phyloP scores from a whole-genome alignment of 257 asterid species.

The Penstemon newberryi region DNA sequence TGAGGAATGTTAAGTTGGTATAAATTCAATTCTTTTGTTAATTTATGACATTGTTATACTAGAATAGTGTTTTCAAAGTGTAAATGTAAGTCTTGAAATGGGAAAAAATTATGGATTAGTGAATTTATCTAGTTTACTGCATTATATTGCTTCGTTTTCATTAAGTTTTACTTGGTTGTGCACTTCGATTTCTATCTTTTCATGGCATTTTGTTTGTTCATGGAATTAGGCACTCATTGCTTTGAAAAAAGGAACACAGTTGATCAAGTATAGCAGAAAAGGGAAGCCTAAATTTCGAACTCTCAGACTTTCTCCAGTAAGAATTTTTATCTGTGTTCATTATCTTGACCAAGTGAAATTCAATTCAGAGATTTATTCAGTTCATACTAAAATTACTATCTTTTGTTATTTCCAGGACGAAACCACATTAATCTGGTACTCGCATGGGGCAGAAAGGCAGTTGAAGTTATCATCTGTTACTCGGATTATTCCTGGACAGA shows the following conservation, averaged over 20 bases:
- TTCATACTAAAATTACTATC: not conserved
- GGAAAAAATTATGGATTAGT: not conserved
- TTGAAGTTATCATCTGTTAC: slow-evolving; percentile 75
- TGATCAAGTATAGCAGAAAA: slow-evolving; percentile 91
- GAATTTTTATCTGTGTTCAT: slow-evolving; percentile 30
- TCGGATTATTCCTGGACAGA: slow-evolving; percentile 89
- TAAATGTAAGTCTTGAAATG: not conserved
- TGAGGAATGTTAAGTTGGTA: not conserved
- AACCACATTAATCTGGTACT: slow-evolving; percentile 82
- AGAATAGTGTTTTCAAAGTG: not conserved
- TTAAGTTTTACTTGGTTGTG: not conserved
- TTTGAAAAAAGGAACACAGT: slow-evolving; percentile 93
- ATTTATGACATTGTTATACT: not conserved
- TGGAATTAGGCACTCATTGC: slow-evolving; percentile 66
- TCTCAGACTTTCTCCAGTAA: slow-evolving; percentile 88
- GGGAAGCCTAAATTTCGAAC: slow-evolving; percentile 95
- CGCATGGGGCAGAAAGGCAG: slow-evolving; percentile 83
- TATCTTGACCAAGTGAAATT: not conserved
- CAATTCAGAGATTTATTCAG: not conserved
- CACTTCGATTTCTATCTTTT: slow-evolving; percentile 11
- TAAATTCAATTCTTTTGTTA: not conserved
- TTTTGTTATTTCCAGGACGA: slow-evolving; percentile 65
- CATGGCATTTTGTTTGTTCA: slow-evolving; percentile 17
- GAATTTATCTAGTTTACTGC: not conserved
- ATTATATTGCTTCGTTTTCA: too few species aligned